Evolutionary conservation across 768 basidiomycete genomes (phyloP), one percentile per base, ranked within the genome.

Genomic region (Pleurotus tuoliensis): DNA sequence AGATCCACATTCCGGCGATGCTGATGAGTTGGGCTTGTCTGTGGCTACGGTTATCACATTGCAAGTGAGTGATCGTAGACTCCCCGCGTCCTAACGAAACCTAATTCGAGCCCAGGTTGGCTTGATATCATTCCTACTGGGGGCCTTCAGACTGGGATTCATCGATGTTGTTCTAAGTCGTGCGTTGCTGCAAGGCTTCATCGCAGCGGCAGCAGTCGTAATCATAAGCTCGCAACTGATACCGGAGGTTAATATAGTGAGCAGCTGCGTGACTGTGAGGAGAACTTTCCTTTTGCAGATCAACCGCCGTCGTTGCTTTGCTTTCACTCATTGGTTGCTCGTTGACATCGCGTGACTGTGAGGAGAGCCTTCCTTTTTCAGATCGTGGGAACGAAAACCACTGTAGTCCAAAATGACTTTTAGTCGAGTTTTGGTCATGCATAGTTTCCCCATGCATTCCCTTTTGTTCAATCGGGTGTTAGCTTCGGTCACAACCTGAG

Each of bases 81-180:
- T 39, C 30, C 40, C 38, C 20, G 8, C 22, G 16, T 12, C 38
- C 22, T 57, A 6, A 45, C 51, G 15, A 48, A 15, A 38, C 13
- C 15, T 18, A 47, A 43, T 27, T 44, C 18, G 15, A 48, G 46
- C 38, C 4, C 59, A 92, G 89, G 89, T 87, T 62, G 94, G 94
- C 39, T 62, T 95, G 30, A 88, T 97, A 61, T 87, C 92, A 1
- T 93, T 92, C 58, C 68, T 90, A 20, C 78, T 97, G 27, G 95
- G 95, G 2, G 82, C 96, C 63, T 87, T 95, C 66, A 81, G 93
- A 22, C 76, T 98, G 8, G 94, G 94, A 1, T 96, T 96, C 71
- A 83, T 96, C 54, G 95, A 98, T 67, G 94, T 96, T 12, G 90
- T 96, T 4, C 80, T 98, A 25, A 93, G 91, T 63, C 86, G 93